Base-by-base conservation (phyloP, 2,329 filamentous ascomycete species). In the Diatrype stigma region DNA sequence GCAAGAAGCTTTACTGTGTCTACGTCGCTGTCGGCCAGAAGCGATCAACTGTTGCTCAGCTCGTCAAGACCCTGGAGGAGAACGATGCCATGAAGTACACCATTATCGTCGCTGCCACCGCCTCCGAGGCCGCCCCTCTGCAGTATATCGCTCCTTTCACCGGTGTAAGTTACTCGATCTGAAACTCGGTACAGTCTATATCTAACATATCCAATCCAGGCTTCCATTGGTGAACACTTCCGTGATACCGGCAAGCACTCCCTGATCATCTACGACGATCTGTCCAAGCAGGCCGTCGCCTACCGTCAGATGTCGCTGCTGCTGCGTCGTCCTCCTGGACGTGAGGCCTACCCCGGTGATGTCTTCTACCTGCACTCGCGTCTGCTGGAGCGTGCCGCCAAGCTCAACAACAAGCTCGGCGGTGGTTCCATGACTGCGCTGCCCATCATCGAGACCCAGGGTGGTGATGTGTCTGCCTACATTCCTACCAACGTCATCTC, bases 401-500 rank as follows among this genome's bases (percentile, higher is more conserved):
- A 99, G 89, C 90, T 99, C 86, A 96, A 87, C 85, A 82, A 92
- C 75, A 93, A 90, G 79, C 90, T 88, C 72, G 91, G 92, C 71
- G 90, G 90, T 78, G 94, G 94, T 73, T 97, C 93, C 66, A 84
- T 97, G 77, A 99, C 94, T 76, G 93, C 94, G 63, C 88, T 99
- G 58, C 94, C 94, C 71, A 74, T 97, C 77, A 97, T 99, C 73
- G 94, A 99, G 85, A 99, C 94, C 73, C 94, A 97, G 84, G 94
- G 94, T 85, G 94, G 94, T 90, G 94, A 99, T 79, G 94, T 99
- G 71, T 97, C 94, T 67, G 94, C 94, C 67, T 99, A 97, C 79
- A 97, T 99, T 85, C 94, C 94, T 69, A 99, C 94, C 80, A 99
- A 97, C 84, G 94, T 97, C 80, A 99, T 99, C 85, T 97, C 93